A percentile compares a stretch with the other conserved stretches of the same genome.
Conservation (phyloP, 345 rosid genomes). For the Lepidium africanum region DNA sequence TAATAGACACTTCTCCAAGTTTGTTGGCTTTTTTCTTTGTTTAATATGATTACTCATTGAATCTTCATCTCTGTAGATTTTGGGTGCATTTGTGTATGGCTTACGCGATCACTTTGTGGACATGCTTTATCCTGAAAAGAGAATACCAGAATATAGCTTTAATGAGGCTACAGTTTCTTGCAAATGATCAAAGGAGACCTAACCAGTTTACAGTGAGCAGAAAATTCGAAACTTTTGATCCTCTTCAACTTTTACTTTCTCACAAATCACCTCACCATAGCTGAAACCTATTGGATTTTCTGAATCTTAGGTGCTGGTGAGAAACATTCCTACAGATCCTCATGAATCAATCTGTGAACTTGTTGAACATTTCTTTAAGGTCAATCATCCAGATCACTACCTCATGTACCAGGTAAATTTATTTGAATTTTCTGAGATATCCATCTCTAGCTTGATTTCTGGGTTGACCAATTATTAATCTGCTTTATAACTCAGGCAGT, state of each 20-base stretch:
- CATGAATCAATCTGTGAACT: conserved; percentile 87
- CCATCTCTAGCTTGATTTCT: conserved; percentile 14
- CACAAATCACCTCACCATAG: neutral
- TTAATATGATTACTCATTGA: neutral
- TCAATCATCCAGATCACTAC: conserved; percentile 81
- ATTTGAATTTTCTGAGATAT: neutral
- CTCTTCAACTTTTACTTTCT: neutral
- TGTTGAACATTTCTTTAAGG: conserved; percentile 83
- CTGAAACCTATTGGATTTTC: neutral
- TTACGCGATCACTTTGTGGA: conserved; percentile 84
- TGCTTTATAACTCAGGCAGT: conserved; percentile 51
- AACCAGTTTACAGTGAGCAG: conserved; percentile 70
- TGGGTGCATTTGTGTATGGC: conserved; percentile 93
- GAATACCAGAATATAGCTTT: conserved; percentile 73
- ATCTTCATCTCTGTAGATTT: conserved; percentile 41
- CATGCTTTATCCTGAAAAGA: conserved; percentile 73
- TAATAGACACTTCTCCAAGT: conserved; percentile 15
- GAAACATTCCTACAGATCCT: conserved; percentile 81
- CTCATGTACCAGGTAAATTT: conserved; percentile 64
- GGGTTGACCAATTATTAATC: neutral
- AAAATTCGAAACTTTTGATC: neutral
- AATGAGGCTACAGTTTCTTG: conserved; percentile 90
- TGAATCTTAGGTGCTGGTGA: conserved; percentile 60
- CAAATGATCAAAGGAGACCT: conserved; percentile 70
- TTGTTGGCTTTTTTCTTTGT: neutral